Evolutionary conservation across 1,139 yeast genomes (phyloP).

Genomic region (Diutina rugosa): DNA sequence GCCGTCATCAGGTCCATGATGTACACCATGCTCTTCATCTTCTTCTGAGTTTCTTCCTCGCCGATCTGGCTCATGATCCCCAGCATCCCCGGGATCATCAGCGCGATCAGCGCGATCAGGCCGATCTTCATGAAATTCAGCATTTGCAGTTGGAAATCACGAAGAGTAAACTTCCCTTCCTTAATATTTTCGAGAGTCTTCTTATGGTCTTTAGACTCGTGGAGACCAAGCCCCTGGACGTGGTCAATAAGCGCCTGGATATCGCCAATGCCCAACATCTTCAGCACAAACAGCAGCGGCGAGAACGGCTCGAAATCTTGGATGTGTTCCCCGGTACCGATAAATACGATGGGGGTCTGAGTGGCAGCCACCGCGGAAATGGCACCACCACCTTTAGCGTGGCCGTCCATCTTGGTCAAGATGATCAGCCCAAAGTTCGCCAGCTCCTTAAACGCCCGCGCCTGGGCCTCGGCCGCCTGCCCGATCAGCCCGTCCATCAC

Average conservation of each 20-base stretch:
- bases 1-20: slow-evolving; percentile 96
- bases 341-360: slow-evolving; percentile 88
- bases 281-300: slow-evolving; percentile 80
- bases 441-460: slow-evolving; percentile 86
- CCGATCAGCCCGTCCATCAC: slow-evolving; percentile 96
- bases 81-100: slow-evolving; percentile 92
- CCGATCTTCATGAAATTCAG: slow-evolving; percentile 94
- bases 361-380: slow-evolving; percentile 98
- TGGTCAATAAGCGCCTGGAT: slow-evolving; percentile 90
- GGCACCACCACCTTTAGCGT: slow-evolving; percentile 99
- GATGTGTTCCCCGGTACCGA: slow-evolving; percentile 97
- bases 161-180: slow-evolving; percentile 86
- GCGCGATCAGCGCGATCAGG: slow-evolving; percentile 83
- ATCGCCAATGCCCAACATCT: slow-evolving; percentile 90
- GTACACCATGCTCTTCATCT: slow-evolving; percentile 80
- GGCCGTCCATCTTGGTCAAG: slow-evolving; percentile 96
- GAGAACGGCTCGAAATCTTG: slow-evolving; percentile 87
- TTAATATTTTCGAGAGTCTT: slow-evolving; percentile 88
- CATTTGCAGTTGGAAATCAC: slow-evolving; percentile 93
- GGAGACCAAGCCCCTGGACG: slow-evolving; percentile 77
- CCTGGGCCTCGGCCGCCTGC: slow-evolving; percentile 95
- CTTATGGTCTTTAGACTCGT: slow-evolving; percentile 53
- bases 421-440: slow-evolving; percentile 92
- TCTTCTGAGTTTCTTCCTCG: slow-evolving; percentile 77
- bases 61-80: slow-evolving; percentile 77